Evolutionary conservation across 768 basidiomycete species (phyloP).

Genomic region (Mycena latifolia): DNA sequence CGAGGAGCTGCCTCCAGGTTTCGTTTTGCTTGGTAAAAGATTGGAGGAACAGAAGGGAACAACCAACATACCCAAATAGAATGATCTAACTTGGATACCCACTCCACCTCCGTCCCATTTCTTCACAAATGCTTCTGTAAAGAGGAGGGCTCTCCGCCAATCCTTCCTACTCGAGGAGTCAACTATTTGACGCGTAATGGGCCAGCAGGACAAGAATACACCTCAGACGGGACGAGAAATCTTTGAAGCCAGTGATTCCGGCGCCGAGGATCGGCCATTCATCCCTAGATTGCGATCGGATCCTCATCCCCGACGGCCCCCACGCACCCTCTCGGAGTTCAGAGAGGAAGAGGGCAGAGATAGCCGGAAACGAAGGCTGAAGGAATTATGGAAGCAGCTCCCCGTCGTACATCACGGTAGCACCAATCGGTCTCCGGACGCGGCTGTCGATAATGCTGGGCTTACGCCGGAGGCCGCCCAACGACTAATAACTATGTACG

Average conservation of each 20-base stretch:
- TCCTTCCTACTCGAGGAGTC: slow-evolving; percentile 17
- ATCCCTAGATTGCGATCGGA: slow-evolving; percentile 74
- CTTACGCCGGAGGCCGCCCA: slow-evolving; percentile 74
- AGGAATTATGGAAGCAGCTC: slow-evolving; percentile 74
- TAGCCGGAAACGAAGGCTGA: slow-evolving; percentile 69
- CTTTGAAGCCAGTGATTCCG: slow-evolving; percentile 64
- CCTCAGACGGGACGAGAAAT: slow-evolving; percentile 60
- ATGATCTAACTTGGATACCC: background rate
- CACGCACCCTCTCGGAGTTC: slow-evolving; percentile 73
- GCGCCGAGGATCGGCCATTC: slow-evolving; percentile 65
- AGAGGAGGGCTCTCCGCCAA: slow-evolving; percentile 24
- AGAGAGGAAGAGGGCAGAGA: slow-evolving; percentile 72
- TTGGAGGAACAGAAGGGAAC: too few relatives aligned
- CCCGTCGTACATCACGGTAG: slow-evolving; percentile 43
- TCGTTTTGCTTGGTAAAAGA: too few relatives aligned
- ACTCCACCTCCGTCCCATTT: slow-evolving; percentile 5
- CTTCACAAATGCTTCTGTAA: slow-evolving; percentile 25
- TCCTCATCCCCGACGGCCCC: slow-evolving; percentile 52
- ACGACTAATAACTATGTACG: slow-evolving; percentile 76
- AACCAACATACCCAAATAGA: background rate
- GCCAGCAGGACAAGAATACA: slow-evolving; percentile 33
- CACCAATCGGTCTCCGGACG: slow-evolving; percentile 17
- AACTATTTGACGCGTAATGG: slow-evolving; percentile 29
- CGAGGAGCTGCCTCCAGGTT: too few relatives aligned
- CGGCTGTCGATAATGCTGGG: slow-evolving; percentile 30